Evolutionary conservation across 345 rosid species (phyloP).

Genomic region (Bretschneidera sinensis): DNA sequence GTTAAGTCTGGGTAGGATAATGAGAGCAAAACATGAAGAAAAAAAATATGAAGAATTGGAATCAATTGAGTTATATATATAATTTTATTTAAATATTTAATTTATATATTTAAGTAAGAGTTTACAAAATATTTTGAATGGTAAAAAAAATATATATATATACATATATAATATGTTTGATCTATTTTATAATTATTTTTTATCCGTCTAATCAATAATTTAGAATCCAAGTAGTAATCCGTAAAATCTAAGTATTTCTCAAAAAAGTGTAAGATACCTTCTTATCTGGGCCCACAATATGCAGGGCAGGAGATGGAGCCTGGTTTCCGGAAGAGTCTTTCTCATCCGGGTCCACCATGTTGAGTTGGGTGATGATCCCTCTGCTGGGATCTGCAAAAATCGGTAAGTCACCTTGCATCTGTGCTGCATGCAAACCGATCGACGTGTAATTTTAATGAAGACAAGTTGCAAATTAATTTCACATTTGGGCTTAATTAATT

Average conservation of each 20-base stretch:
- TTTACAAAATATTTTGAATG: too few relatives aligned
- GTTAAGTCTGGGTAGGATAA: too few relatives aligned
- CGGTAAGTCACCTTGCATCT: conserved; percentile 60
- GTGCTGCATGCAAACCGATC: conserved; percentile 30
- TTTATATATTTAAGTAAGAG: too few relatives aligned
- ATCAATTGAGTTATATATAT: too few relatives aligned
- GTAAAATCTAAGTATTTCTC: background rate
- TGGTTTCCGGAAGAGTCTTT: conserved; percentile 34
- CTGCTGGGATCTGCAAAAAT: conserved; percentile 66
- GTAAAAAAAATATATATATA: conserved; percentile 1
- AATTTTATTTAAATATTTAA: too few relatives aligned
- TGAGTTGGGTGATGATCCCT: conserved; percentile 52
- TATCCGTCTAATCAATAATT: too few relatives aligned
- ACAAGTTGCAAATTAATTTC: too few relatives aligned
- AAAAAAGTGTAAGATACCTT: conserved; percentile 28
- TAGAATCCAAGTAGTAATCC: too few relatives aligned
- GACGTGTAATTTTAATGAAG: too few relatives aligned
- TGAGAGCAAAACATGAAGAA: too few relatives aligned
- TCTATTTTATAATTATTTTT: background rate
- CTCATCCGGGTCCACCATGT: conserved; percentile 78
- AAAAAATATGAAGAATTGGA: too few relatives aligned
- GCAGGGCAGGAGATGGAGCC: conserved; percentile 70
- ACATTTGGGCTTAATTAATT: background rate
- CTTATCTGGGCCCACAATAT: conserved; percentile 59
- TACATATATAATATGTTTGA: background rate